Evolutionary conservation across 257 asterid genomes (phyloP), one percentile per base, ranked within the genome.

Genomic region (Paraleonurus japonicus): DNA sequence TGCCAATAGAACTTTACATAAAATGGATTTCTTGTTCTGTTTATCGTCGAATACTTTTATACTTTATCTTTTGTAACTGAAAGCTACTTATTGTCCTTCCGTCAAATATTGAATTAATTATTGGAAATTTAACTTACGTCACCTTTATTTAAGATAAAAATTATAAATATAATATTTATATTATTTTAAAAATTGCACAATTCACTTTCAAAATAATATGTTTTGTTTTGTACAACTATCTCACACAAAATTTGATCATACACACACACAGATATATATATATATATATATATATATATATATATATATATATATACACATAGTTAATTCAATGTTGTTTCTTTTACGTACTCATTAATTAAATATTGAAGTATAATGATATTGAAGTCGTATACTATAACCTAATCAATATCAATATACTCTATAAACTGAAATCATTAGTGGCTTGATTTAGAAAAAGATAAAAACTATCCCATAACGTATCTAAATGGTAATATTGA

Each of bases 31-130:
- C 22, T 69, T 69, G n/a, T 23, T 54, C 24, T 32, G 15, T 35
- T 69, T 54, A 7, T 27, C 39, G 23, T 54, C 13, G n/a, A 69
- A 30, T 28, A 15, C 19, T 11, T 30, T 30, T 30, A 2, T 32
- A 7, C 8, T 0, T 45, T 12, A 26, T 55, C 28, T 43, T 22
- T 35, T 64, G 66, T 8, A 41, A 28, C 19, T 51, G 33, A 37
- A 64, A 72, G 58, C 62, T 73, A 41, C 12, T 26, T 37, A 70
- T 17, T 55, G 66, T 41, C 67, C 68, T 33, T 45, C 33, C 37
- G 20, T 43, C 20, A 67, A 20, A 66, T 20, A 43, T 57, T 67
- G 45, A 67, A 69, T 37, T 30, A 43, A 69, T 37, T 30, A 43
- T 41, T 26, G 15, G 70, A 24, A 60, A 37, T 64, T 16, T 16